phyloP scores from a whole-genome alignment of 1,284 basidiomycete species.

The Ganoderma resinaceum region DNA sequence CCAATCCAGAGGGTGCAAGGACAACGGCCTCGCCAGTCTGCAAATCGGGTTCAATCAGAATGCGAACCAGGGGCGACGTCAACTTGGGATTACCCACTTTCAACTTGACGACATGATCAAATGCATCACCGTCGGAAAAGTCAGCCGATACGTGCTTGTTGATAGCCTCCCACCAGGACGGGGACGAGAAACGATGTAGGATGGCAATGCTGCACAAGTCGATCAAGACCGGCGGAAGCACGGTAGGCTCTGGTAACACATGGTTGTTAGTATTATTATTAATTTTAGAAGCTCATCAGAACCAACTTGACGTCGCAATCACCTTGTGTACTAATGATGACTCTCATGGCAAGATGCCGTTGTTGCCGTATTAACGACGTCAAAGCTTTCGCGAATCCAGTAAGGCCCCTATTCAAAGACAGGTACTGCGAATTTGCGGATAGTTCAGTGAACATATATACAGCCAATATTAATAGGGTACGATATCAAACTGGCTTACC shows the following conservation, averaged over 20 bases:
- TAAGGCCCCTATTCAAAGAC: conserved; percentile 43
- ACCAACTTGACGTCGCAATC: not conserved
- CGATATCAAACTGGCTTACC: conserved; percentile 43
- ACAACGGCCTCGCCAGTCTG: conserved; percentile 74
- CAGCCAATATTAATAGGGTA: not conserved
- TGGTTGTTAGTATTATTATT: not conserved
- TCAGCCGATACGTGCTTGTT: conserved; percentile 71
- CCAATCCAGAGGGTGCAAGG: conserved; percentile 66
- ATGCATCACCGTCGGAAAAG: conserved; percentile 61
- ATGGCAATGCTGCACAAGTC: conserved; percentile 72
- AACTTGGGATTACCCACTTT: conserved; percentile 50
- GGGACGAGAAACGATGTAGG: conserved; percentile 76
- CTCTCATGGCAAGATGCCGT: conserved; percentile 72
- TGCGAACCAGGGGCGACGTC: not conserved
- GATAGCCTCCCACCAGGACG: conserved; percentile 75
- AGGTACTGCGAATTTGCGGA: conserved; percentile 58
- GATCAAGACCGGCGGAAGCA: conserved; percentile 70
- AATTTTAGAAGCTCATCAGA: not conserved
- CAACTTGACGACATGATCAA: conserved; percentile 69
- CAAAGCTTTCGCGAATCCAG: conserved; percentile 64
- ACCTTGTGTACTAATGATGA: conserved; percentile 80
- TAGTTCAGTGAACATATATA: not conserved
- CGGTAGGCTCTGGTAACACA: conserved; percentile 64
- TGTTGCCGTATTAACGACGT: conserved; percentile 71
- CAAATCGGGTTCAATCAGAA: not conserved